Percentiles rank a stretch among this genome's conserved stretches.
These are phyloP conservation scores for Jackrogersella multiformis DNA, from an alignment of 495 filamentous ascomycete genomes.

Conservation along the genomic window DNA sequence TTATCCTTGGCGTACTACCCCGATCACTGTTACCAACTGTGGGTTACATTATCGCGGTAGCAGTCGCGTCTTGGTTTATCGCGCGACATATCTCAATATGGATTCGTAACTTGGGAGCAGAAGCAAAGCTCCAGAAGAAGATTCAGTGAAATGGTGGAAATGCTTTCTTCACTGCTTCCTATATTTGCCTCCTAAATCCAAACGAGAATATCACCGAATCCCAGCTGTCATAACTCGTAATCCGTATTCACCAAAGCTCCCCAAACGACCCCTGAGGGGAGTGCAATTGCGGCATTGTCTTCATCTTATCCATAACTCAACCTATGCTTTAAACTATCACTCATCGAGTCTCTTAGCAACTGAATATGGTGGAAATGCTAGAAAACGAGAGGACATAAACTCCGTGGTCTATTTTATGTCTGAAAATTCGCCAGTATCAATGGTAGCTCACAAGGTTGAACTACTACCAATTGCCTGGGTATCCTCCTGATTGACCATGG, in stretches of 20 bases:
- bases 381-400: constrained; percentile 27
- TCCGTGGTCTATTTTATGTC: constrained; percentile 37
- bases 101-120: constrained; percentile 43
- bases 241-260: constrained; percentile 6
- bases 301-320: constrained; percentile 14
- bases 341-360: constrained; percentile 11
- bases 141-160: constrained; percentile 47
- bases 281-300: constrained; percentile 8
- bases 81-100: constrained; percentile 50
- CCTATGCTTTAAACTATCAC: constrained; percentile 5
- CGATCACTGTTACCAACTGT: constrained; percentile 73
- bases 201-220: constrained; percentile 34
- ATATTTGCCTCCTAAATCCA: constrained; percentile 41
- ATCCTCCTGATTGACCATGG: constrained; percentile 46
- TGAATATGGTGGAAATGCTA: constrained; percentile 26
- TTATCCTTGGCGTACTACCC: constrained; percentile 74
- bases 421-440: constrained; percentile 24
- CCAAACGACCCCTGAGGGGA: background rate
- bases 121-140: constrained; percentile 42
- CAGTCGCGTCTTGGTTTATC: constrained; percentile 59
- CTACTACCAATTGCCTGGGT: constrained; percentile 43
- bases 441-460: background rate
- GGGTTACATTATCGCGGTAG: constrained; percentile 66
- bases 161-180: constrained; percentile 25
- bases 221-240: constrained; percentile 40